A percentile compares a stretch with the other conserved stretches of the same genome.
Evolutionary conservation across 805 yeast genomes (phyloP).

Genomic region (Candida tammaniensis): DNA sequence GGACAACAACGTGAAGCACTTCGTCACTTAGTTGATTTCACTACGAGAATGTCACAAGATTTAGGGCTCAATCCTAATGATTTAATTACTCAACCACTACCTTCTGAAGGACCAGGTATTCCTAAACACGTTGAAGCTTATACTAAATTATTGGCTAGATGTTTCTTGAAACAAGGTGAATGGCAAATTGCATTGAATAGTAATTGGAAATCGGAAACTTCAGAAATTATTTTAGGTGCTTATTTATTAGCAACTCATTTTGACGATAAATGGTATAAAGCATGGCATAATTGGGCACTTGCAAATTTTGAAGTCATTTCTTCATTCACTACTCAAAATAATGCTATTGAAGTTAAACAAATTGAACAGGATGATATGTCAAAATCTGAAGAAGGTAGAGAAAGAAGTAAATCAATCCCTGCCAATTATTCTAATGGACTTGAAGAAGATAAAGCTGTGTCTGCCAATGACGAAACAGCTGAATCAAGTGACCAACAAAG

Average conservation of each 20-base stretch:
- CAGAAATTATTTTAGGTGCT: constrained; percentile 86
- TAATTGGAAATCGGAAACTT: constrained; percentile 74
- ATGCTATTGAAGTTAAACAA: constrained; percentile 17
- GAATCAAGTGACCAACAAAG: constrained; percentile 8
- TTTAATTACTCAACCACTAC: constrained; percentile 80
- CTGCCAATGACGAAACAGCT: constrained; percentile 6
- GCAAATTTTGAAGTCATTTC: constrained; percentile 96
- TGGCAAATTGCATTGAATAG: constrained; percentile 87
- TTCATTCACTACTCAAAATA: constrained; percentile 38
- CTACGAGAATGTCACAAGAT: constrained; percentile 86
- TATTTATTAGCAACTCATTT: constrained; percentile 93
- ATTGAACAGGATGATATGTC: constrained; percentile 14
- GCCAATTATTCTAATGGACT: constrained; percentile 14
- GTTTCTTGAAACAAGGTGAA: constrained; percentile 96
- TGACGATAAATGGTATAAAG: constrained; percentile 92
- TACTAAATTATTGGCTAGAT: constrained; percentile 83
- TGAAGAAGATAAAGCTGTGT: constrained; percentile 15
- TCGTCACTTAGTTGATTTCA: constrained; percentile 80
- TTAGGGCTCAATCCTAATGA: constrained; percentile 84
- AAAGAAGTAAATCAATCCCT: too few species aligned
- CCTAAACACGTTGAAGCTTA: constrained; percentile 77
- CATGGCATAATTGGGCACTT: constrained; percentile 99
- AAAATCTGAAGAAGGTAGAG: background rate
- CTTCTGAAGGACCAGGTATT: constrained; percentile 67
- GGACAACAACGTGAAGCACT: constrained; percentile 87